Percentiles rank a stretch among this genome's conserved stretches.
These are phyloP conservation scores for Acer negundo DNA, from an alignment of 345 rosid species.

Conservation along the genomic window DNA sequence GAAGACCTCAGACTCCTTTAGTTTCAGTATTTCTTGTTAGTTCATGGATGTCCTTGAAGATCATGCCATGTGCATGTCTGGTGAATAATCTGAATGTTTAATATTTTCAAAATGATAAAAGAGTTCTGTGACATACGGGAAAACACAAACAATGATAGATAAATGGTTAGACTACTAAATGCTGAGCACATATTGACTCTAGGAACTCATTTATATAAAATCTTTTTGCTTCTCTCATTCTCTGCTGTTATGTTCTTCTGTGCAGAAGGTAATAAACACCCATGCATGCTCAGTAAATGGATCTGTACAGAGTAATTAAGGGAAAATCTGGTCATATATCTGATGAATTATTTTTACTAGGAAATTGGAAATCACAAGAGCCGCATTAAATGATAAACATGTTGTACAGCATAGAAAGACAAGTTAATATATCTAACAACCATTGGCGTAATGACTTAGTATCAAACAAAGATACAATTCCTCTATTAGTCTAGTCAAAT, in stretches of 20 bases:
- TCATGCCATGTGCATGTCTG: constrained; percentile 2
- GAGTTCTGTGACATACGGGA: not conserved
- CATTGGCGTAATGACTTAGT: not conserved
- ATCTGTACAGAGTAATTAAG: not conserved
- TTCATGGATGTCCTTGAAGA: not conserved
- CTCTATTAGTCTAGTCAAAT: not conserved
- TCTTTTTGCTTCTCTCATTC: not conserved
- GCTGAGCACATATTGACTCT: not conserved
- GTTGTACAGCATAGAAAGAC: not conserved
- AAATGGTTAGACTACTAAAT: not conserved
- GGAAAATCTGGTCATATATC: not conserved
- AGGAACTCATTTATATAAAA: not conserved
- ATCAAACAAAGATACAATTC: not conserved
- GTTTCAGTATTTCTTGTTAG: not conserved
- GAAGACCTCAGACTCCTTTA: not conserved
- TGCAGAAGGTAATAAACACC: not conserved
- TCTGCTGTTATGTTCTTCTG: not conserved
- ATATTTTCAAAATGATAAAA: not conserved
- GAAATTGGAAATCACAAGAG: not conserved
- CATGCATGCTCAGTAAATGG: not conserved
- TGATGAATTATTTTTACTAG: not conserved
- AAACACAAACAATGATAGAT: not conserved
- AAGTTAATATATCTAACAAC: not conserved
- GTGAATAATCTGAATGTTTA: not conserved
- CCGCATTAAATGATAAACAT: not conserved